Base-by-base conservation (phyloP, 352 stramenopile genomes). In the Phytophthora sp. region DNA sequence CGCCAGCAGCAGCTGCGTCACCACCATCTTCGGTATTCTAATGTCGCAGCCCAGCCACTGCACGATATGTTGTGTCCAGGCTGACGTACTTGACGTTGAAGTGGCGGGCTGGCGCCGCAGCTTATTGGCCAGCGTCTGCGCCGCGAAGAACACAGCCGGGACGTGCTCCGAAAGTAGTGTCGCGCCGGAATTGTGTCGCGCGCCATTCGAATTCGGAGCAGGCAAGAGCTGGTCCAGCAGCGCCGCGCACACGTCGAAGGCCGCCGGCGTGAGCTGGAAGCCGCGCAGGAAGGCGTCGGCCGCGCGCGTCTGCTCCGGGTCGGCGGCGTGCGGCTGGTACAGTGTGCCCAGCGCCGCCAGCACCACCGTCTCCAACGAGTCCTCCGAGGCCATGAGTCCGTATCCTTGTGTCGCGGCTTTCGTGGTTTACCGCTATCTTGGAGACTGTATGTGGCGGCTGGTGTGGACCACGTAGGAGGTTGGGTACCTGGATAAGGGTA, bases 81-180 rank as follows among this genome's bases (percentile, higher is more conserved):
- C 27, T 28, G 1, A 54, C 55, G 15, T 63, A 74, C 43, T 20
- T n/a, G n/a, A 51, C 21, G 0, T 73, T 74, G 54, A 87, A 66
- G 55, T 31, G 4, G 61, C 59, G 28, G 82, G 72, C 38, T 90
- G 75, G 18, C 83, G 80, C 5, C 85, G 81, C 15, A 94, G 54
- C 62, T 93, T 92, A 69, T 81, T 92, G n/a, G 84, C 82, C 44
- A 94, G 73, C 62, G 86, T 94, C 74, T 94, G 86, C 15, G 86
- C 72, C 18, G 86, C 75, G 66, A 94, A 94, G 67, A 93, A 94
- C 21, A 90, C 66, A 18, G 84, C 67, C 11, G 84, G 82, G 11
- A 88, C 65, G 13, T 32, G 56, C 13, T 55, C 54, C 46, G 63
- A 51, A 56, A 42, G 18, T 56, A 71, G 32, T 54, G 56, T 26